Base-by-base conservation (phyloP, 202 grass and related monocot genomes). In the Brachypodium distachyon region DNA sequence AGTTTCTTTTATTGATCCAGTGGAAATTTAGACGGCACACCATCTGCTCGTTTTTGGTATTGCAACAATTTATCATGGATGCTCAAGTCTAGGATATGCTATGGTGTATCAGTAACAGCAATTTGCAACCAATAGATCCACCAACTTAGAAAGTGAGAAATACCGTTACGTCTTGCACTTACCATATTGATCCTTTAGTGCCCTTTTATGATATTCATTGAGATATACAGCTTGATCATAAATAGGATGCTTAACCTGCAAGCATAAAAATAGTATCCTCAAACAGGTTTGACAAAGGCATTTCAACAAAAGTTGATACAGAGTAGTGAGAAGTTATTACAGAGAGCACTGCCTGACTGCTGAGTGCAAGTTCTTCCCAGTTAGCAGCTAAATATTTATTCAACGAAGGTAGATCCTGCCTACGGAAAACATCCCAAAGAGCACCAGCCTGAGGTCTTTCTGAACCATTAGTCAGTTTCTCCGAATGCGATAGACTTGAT, bases 361-460 rank as follows among this genome's bases (percentile, higher is more conserved):
- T 76, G 72, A 32, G 12, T 83, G 71, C 26, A 77, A 93, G 82
- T 65, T 87, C 88, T 65, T 87, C 79, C 70, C 74, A 83, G 73
- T 93, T 76, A 78, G 80, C 77, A 84, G 78, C 77, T 65, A 98
- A 73, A 82, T 84, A 98, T 78, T 92, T 87, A 85, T 95, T 98
- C 74, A 98, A 79, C 68, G 87, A 92, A 64, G 84, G 87, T 43
- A 94, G 47, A 90, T 98, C 95, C 85, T 94, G 85, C 74, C 91
- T 86, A 67, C 42, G 73, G 74, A 98, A 92, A 43, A 98, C 89
- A 89, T 98, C 95, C 95, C 95, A 98, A 88, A 92, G 33, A 79
- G 82, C 89, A 77, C 87, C 91, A 62, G 81, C 65, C 78, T 44
- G 56, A 73, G 52, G 19, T 58, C 65, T 72, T 82, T 81, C 75